Evolutionary conservation across 768 basidiomycete species (phyloP).

Genomic region (Multifurca ochricompacta): DNA sequence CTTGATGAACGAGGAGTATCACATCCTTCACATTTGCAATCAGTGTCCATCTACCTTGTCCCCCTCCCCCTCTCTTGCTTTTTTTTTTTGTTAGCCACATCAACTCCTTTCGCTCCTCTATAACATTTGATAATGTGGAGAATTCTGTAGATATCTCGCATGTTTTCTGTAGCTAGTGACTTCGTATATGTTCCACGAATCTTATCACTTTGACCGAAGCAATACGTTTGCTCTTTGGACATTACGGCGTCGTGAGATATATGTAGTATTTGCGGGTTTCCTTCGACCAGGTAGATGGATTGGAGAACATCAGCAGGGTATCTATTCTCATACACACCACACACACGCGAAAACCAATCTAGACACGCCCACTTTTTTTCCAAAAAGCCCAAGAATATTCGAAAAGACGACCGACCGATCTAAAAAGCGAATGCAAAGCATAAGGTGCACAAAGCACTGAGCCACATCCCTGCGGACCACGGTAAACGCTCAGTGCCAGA

Average conservation of each 20-base stretch:
- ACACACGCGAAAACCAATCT: neutral
- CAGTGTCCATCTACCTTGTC: constrained; percentile 11
- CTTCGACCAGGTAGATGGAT: no score
- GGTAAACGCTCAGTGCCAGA: neutral
- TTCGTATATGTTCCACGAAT: constrained; percentile 8
- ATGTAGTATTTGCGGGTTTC: no score
- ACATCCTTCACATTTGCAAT: constrained; percentile 18
- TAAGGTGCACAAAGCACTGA: neutral
- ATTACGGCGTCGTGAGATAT: neutral
- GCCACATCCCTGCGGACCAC: neutral
- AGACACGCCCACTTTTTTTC: neutral
- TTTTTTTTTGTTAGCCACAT: constrained; percentile 7
- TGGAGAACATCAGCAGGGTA: neutral
- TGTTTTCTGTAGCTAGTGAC: constrained; percentile 15
- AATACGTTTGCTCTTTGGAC: neutral
- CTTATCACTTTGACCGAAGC: neutral
- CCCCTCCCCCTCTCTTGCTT: neutral
- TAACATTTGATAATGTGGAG: constrained; percentile 1
- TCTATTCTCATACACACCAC: neutral
- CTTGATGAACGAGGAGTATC: constrained; percentile 18
- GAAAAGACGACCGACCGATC: neutral
- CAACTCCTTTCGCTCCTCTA: neutral
- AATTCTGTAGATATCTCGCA: constrained; percentile 15
- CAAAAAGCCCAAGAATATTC: neutral
- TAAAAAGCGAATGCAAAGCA: neutral